Evolutionary conservation across 208 protist species (phyloP), one percentile per base, ranked within the genome.

Genomic region (Leishmania aethiopica): DNA sequence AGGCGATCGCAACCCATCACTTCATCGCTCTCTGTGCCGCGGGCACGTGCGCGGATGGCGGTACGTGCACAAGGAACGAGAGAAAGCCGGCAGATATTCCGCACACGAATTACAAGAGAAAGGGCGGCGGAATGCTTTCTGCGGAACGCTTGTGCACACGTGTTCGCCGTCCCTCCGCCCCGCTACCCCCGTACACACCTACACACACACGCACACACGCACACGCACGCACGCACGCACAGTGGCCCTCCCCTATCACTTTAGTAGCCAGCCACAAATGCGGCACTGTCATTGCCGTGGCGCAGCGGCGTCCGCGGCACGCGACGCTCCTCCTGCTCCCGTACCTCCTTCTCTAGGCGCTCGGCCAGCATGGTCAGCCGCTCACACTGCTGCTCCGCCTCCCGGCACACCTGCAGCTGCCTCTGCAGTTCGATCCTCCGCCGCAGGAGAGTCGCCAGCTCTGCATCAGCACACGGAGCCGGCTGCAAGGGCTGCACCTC

Each of bases 361-460:
- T 90, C 79, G 1, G 89, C 59, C n/a, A 91, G 79, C 64, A 73
- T 86, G 40, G 83, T 78, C 59, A 94, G 81, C n/a, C 78, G 83
- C 76, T 88, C 80, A 64, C 86, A 92, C 60, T 94, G 89, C 11
- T 79, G 81, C 73, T 92, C 91, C 57, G 86, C 89, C 74, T 83
- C 70, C 2, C 82, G 64, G 71, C 79, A 88, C 59, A 25, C 32
- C 2, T 76, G n/a, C 15, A 76, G 22, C 45, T 40, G 28, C 4
- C 72, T 49, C 72, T 62, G 72, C 28, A 94, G 81, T 42, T 86
- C 80, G 1, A 84, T 19, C 75, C 86, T 87, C 53, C 85, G 83
- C 53, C 77, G 73, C 45, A 89, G 49, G 69, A 87, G 47, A 3
- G 47, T 6, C 22, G 55, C 32, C 40, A 84, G 17, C 74, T 86